These are phyloP conservation scores for Sclerotinia glacialis DNA, from an alignment of 2,329 filamentous ascomycete species.

Conservation along the genomic window DNA sequence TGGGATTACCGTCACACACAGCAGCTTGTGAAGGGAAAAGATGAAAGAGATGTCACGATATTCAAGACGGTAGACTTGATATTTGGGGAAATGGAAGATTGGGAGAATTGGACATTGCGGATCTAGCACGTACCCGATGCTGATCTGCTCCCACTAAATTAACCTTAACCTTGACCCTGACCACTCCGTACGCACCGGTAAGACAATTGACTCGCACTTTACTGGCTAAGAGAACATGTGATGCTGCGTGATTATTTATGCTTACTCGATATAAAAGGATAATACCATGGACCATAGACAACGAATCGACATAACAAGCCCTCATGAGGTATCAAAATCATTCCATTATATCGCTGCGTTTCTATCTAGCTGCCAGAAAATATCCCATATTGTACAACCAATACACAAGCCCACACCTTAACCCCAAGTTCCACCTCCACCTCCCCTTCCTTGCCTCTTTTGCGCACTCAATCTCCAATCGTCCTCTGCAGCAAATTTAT, in stretches of 20 bases:
- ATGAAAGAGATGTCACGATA: no score
- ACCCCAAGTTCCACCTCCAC: constrained; percentile 92
- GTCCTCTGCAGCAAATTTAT: constrained; percentile 86
- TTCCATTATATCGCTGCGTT: background rate
- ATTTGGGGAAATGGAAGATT: no score
- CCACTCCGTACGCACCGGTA: no score
- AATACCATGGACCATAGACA: no score
- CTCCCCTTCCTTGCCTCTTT: constrained; percentile 76
- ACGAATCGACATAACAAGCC: background rate
- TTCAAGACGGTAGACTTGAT: no score
- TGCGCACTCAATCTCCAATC: constrained; percentile 94
- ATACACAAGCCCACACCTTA: constrained; percentile 39
- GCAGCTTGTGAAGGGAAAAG: no score
- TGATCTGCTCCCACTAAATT: background rate
- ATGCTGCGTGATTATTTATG: background rate
- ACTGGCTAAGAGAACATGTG: constrained; percentile 19
- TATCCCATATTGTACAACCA: background rate
- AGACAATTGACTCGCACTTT: no score
- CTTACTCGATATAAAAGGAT: background rate
- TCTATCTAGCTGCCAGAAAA: background rate
- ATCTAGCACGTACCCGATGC: background rate
- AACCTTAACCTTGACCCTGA: background rate
- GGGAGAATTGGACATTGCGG: no score
- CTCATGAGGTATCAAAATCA: background rate
- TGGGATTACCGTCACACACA: no score